These are phyloP conservation scores for Chamaecyparis obtusa DNA, from an alignment of 75 land plant species.

Conservation along the genomic window DNA sequence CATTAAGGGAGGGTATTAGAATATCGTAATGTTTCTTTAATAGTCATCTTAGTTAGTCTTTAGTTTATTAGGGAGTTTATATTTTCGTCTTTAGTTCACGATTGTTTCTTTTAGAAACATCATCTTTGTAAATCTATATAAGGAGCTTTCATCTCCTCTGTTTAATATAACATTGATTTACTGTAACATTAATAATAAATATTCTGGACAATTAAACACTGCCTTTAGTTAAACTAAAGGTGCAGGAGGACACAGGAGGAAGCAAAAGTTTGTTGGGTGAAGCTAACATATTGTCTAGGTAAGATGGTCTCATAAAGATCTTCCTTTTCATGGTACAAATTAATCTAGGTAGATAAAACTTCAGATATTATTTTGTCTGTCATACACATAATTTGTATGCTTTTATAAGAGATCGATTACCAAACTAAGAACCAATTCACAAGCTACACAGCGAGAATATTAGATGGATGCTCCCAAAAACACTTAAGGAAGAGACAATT, in stretches of 20 bases:
- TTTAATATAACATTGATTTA: no score
- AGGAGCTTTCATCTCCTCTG: no score
- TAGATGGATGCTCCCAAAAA: neutral
- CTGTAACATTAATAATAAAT: no score
- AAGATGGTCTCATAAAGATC: neutral
- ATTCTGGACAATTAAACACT: neutral
- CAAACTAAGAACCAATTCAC: neutral
- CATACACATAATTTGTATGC: neutral
- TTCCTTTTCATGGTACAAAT: neutral
- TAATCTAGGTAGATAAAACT: neutral
- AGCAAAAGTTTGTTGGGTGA: neutral
- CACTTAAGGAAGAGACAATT: neutral
- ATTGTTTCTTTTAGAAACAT: no score
- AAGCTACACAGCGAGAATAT: neutral
- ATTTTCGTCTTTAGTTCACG: no score
- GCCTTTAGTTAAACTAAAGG: neutral
- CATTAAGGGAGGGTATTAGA: no score
- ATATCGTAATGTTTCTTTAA: no score
- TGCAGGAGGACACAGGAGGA: neutral
- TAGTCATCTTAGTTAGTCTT: no score
- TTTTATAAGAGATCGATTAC: neutral
- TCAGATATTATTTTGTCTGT: neutral
- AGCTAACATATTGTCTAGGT: neutral
- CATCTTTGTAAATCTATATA: no score
- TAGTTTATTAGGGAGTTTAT: no score